Base-by-base conservation (phyloP, 2,329 filamentous ascomycete genomes). In the Fusarium pininemorale region DNA sequence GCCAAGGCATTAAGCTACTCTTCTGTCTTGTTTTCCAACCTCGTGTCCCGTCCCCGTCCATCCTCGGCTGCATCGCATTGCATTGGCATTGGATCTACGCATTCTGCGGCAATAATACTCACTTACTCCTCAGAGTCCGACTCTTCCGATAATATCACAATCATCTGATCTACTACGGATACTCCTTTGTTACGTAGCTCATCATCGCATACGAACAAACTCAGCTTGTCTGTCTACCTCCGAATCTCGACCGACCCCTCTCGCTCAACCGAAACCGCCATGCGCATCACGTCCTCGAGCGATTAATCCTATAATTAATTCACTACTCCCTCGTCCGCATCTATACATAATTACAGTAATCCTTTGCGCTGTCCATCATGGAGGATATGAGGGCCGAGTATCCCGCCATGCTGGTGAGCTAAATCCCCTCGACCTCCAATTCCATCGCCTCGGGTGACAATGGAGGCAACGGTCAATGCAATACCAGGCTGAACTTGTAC, bases 341-440 rank as follows among this genome's bases (percentile, higher is more conserved):
- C 39, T 67, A 67, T 63, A 70, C 67, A 73, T 75, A 75, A 70
- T 75, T 59, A 13, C 47, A 67, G 13, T 48, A 64, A 53, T 50
- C 30, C 44, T 69, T 70, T 68, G 70, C 75, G 62, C 75, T 51
- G 65, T 61, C 92, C 77, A 83, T 79, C 79, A 94, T 94, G 91
- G 92, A 94, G 69, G 92, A 92, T 80, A 89, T 96, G 80, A 91
- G 95, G 84, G 89, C 93, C 83, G 96, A 98, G 84, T 98, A 98
- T 87, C 95, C 96, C 83, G 92, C 91, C 78, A 92, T 98, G 90
- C 92, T 98, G 92, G 96, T 98, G 88, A 88, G 93, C 50, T 84
- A 69, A 69, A 26, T 65, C 48, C 70, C 68, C 51, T 61, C 45
- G 26, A 16, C 55, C 28, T 35, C 53, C 53, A 48, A 55, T 56